Evolutionary conservation across 306 rosid genomes (phyloP), one percentile per base, ranked within the genome.

Genomic region (Senna tora): DNA sequence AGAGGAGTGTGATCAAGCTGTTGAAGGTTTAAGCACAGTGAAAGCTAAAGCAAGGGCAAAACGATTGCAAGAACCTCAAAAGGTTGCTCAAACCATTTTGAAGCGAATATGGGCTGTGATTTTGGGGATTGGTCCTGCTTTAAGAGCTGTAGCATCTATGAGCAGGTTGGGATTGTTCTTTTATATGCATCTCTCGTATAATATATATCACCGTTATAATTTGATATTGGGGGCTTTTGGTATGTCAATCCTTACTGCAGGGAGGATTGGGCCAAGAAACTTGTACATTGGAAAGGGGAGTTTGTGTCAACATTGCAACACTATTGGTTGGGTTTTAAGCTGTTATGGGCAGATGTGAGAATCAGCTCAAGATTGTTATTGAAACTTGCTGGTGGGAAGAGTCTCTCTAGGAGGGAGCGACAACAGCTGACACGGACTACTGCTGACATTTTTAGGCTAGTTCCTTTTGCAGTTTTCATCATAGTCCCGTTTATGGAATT

Each of bases 401-500:
- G 72, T 73, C 97, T 94, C 61, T 87, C 98, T 17, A 87, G 97
- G 72, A 88, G 97, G 87, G 98, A 91, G 83, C 86, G 90, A 71
- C 97, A 94, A 46, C 97, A 91, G 77, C 89, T 94, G 64, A 94
- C 94, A 0, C 88, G 98, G 69, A 94, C 98, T 20, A 91, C 96
- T 9, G 94, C 90, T 0, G 98, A 94, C 77, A 89, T 94, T 67
- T 89, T 94, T 78, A 83, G 97, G 86, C 95, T 94, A 30, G 98
- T 91, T 77, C 97, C 98, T 9, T 69, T 94, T 62, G 89, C 96
- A 4, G 97, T 94, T 71, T 94, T 91, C 68, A 77, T 94, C 65
- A 77, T 94, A 20, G 98, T 94, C 52, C 98, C 98, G 36, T 91
- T 91, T 76, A 87, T 91, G 97, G 98, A 94, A 62, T 87, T 94